A percentile compares a stretch with the other conserved stretches of the same genome.
phyloP scores from a whole-genome alignment of 2,329 filamentous ascomycete genomes.

The Colletotrichum paranaense region DNA sequence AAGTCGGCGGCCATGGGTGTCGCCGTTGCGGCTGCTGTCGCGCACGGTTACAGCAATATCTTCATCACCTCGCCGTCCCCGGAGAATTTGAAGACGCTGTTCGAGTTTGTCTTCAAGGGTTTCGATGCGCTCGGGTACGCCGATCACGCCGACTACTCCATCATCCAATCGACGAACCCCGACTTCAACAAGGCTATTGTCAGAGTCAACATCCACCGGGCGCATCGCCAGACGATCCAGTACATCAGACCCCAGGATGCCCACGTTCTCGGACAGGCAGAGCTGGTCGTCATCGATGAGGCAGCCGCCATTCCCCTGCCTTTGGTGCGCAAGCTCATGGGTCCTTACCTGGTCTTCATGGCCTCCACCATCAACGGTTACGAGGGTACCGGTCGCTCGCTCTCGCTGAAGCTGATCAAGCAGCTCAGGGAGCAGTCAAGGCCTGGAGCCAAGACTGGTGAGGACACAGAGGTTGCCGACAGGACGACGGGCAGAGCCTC shows the following conservation, averaged over 20 bases:
- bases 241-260: conserved; percentile 98
- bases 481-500: conserved; percentile 79
- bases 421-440: conserved; percentile 94
- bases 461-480: conserved; percentile 77
- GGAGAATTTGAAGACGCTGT: conserved; percentile 98
- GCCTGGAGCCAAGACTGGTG: conserved; percentile 65
- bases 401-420: conserved; percentile 96
- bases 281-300: conserved; percentile 96
- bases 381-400: conserved; percentile 93
- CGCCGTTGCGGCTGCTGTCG: conserved; percentile 91
- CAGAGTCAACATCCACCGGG: conserved; percentile 92
- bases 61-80: conserved; percentile 98
- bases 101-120: conserved; percentile 98
- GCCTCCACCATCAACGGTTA: conserved; percentile 99
- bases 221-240: conserved; percentile 97
- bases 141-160: conserved; percentile 97
- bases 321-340: conserved; percentile 92
- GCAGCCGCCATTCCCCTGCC: conserved; percentile 96
- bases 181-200: conserved; percentile 99
- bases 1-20: conserved; percentile 97
- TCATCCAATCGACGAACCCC: conserved; percentile 97
- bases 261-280: conserved; percentile 93
- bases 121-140: conserved; percentile 95
- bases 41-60: conserved; percentile 98
- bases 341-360: conserved; percentile 98